Base-by-base conservation (phyloP, 1,284 basidiomycete genomes). In the Heliocybe sulcata region DNA sequence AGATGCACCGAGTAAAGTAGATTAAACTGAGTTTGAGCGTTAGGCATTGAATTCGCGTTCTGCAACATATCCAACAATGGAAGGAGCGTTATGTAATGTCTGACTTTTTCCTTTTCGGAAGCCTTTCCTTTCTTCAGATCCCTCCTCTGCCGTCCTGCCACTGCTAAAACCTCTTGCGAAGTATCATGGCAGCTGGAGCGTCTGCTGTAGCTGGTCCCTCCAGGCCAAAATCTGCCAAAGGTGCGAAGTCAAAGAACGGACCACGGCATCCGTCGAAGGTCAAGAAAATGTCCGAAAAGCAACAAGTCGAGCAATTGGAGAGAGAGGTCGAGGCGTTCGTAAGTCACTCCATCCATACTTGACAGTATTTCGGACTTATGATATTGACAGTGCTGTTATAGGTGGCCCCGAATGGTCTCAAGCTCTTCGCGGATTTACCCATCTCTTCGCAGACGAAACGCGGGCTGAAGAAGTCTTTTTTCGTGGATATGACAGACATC, bases 401-500 rank as follows among this genome's bases (percentile, higher is more conserved):
- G 85, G 77, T 75, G 35, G 61, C 77, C 6, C 65, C 76, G 20
- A 67, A 70, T 8, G 76, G 72, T 50, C 60, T 84, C 45, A 76
- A 74, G 55, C 67, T 74, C 0, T 91, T 91, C 64, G 61, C 77
- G 16, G 82, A 86, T 63, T 74, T 91, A 25, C 88, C 89, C 4
- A 78, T 91, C 56, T 90, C 87, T 0, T 75, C 81, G 26, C 64
- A 69, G 23, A 88, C 88, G 8, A 87, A 87, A 65, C 77, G 78
- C 70, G 87, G 93, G 16, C 75, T 97, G 45, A 92, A 90, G 71
- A 89, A 90, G 59, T 82, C 86, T 0, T 92, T 86, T 65, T 97
- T 94, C 65, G 77, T 87, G 31, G 79, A 87, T 22, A 90, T 94
- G 79, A 97, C 94, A 0, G 89, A 93, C 56, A 94, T 90, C 49